A percentile compares a stretch with the other conserved stretches of the same genome.
Conservation (phyloP, 805 yeast species). For the Saccharomycopsis oosterbeekiorum region DNA sequence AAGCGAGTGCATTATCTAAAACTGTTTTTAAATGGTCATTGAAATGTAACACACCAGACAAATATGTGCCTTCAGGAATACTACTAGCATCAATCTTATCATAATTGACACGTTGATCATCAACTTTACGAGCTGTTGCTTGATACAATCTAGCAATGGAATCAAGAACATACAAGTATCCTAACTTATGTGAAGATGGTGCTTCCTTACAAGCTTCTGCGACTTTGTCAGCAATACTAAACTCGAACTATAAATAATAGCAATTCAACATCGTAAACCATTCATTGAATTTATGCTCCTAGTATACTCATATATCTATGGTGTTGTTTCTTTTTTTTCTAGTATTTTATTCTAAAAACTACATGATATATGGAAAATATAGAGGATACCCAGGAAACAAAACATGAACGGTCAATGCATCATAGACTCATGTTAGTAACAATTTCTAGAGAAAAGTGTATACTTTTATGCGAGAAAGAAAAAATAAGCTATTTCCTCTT, state of each 20-base stretch:
- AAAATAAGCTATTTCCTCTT: neutral
- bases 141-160: conserved; percentile 80
- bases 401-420: neutral
- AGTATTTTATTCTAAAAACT: neutral
- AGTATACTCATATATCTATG: neutral
- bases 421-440: neutral
- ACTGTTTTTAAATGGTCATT: conserved; percentile 5
- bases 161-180: conserved; percentile 84
- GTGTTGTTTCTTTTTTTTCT: neutral
- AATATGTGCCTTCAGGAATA: conserved; percentile 8
- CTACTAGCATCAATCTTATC: conserved; percentile 4
- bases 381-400: neutral
- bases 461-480: neutral
- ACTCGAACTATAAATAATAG: conserved; percentile 30
- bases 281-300: neutral
- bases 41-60: conserved; percentile 8
- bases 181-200: conserved; percentile 67
- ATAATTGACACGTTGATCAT: conserved; percentile 30
- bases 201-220: conserved; percentile 61
- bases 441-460: neutral
- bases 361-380: neutral
- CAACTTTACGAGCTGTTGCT: conserved; percentile 57
- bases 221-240: conserved; percentile 47
- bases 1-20: conserved; percentile 5
- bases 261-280: neutral